A percentile compares a stretch with the other conserved stretches of the same genome.
phyloP scores from a whole-genome alignment of 2,329 filamentous ascomycete genomes.

The Pseudogymnoascus sp. region DNA sequence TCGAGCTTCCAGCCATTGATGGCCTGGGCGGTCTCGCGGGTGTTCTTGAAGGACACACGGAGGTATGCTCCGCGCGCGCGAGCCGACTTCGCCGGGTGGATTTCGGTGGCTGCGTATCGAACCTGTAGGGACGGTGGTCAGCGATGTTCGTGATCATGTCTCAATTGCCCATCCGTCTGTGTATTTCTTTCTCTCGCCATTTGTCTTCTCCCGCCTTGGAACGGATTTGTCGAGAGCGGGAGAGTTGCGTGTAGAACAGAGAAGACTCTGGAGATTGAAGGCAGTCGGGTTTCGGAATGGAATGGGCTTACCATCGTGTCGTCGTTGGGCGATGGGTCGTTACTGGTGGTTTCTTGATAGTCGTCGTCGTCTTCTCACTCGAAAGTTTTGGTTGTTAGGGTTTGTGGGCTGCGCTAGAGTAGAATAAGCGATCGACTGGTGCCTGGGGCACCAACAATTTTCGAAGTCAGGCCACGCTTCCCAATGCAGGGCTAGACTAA shows the following conservation, averaged over 20 bases:
- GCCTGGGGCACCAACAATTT: slow-evolving; percentile 5
- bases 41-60: slow-evolving; percentile 99
- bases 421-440: slow-evolving; percentile 4
- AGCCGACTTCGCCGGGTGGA: slow-evolving; percentile 85
- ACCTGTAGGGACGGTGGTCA: slow-evolving; percentile 49
- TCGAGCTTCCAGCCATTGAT: slow-evolving; percentile 80
- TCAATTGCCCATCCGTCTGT: slow-evolving; percentile 8
- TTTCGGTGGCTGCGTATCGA: slow-evolving; percentile 91
- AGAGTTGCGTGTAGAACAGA: background rate
- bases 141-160: slow-evolving; percentile 4
- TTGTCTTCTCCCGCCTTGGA: background rate
- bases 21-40: slow-evolving; percentile 96
- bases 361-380: slow-evolving; percentile 13
- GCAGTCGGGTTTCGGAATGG: slow-evolving; percentile 11
- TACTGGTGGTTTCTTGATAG: slow-evolving; percentile 12
- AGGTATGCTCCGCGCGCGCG: slow-evolving; percentile 98
- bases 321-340: slow-evolving; percentile 18
- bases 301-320: slow-evolving; percentile 20
- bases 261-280: background rate
- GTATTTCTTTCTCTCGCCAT: background rate
- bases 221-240: background rate
- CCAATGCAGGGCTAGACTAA: background rate
- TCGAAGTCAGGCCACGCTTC: background rate
- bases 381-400: slow-evolving; percentile 13
- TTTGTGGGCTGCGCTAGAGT: slow-evolving; percentile 13